Evolutionary conservation across 306 rosid genomes (phyloP).

Genomic region (Cucumis hystrix): DNA sequence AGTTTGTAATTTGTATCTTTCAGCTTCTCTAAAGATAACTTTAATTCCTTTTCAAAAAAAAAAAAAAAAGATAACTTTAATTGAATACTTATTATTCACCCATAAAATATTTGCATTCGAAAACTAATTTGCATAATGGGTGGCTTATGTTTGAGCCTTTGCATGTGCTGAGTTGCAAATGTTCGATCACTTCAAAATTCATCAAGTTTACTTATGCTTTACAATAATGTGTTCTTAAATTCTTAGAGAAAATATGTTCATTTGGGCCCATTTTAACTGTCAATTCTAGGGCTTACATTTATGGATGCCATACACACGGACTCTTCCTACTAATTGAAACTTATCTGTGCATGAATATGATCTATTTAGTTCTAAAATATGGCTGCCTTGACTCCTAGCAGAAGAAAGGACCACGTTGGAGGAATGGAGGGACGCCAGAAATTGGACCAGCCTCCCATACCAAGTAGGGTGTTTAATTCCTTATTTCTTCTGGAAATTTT

Average conservation of each 20-base stretch:
- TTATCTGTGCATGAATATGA: not conserved
- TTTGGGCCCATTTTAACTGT: not conserved
- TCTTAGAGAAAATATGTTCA: not conserved
- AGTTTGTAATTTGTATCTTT: not conserved
- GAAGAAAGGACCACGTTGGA: slow-evolving; percentile 50
- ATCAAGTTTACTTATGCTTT: not conserved
- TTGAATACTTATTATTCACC: not conserved
- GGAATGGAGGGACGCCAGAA: slow-evolving; percentile 62
- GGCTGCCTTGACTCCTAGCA: slow-evolving; percentile 25
- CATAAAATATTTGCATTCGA: not conserved
- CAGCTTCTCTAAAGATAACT: not conserved
- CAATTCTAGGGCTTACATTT: not conserved
- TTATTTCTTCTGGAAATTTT: slow-evolving; percentile 11
- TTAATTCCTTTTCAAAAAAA: not conserved
- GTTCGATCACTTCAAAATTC: not conserved
- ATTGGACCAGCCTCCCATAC: slow-evolving; percentile 44
- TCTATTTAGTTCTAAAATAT: not conserved
- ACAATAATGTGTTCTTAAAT: not conserved
- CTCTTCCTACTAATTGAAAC: not conserved
- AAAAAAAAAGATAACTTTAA: not conserved
- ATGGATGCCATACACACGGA: not conserved
- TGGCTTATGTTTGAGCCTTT: not conserved
- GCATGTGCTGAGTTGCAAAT: not conserved
- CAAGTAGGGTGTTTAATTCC: slow-evolving; percentile 51
- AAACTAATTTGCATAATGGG: not conserved